A percentile compares a stretch with the other conserved stretches of the same genome.
Evolutionary conservation across 805 yeast genomes (phyloP).

Genomic region (Starmerella bombi): DNA sequence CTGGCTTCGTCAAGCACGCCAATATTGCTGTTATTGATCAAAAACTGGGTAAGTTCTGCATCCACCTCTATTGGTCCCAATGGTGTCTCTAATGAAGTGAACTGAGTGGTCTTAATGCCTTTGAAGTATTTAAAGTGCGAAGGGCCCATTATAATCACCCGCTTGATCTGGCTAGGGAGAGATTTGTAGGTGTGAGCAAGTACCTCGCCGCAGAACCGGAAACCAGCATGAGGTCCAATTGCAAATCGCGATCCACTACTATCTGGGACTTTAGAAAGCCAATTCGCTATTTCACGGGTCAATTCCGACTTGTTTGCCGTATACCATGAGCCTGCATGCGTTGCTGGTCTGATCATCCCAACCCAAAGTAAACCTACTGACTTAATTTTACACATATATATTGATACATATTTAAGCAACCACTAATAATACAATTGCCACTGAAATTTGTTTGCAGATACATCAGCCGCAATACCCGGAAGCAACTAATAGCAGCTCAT

Average conservation of each 20-base stretch:
- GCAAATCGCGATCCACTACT: constrained; percentile 25
- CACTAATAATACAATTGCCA: no score
- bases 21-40: constrained; percentile 7
- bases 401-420: no score
- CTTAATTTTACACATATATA: no score
- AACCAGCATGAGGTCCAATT: constrained; percentile 83
- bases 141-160: constrained; percentile 80
- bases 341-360: constrained; percentile 41
- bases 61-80: constrained; percentile 66
- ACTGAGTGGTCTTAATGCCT: constrained; percentile 44
- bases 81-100: constrained; percentile 61
- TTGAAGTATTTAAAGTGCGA: constrained; percentile 78
- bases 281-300: constrained; percentile 38
- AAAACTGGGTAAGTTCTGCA: constrained; percentile 22
- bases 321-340: constrained; percentile 93
- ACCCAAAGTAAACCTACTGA: no score
- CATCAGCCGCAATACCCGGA: no score
- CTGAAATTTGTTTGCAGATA: no score
- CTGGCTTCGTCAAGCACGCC: constrained; percentile 29
- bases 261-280: constrained; percentile 26
- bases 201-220: constrained; percentile 62
- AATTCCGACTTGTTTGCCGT: constrained; percentile 34
- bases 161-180: constrained; percentile 46
- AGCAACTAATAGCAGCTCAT: no score
- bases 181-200: constrained; percentile 64